phyloP scores from a whole-genome alignment of 2,329 filamentous ascomycete genomes.

The Rugonectria rugulosa region DNA sequence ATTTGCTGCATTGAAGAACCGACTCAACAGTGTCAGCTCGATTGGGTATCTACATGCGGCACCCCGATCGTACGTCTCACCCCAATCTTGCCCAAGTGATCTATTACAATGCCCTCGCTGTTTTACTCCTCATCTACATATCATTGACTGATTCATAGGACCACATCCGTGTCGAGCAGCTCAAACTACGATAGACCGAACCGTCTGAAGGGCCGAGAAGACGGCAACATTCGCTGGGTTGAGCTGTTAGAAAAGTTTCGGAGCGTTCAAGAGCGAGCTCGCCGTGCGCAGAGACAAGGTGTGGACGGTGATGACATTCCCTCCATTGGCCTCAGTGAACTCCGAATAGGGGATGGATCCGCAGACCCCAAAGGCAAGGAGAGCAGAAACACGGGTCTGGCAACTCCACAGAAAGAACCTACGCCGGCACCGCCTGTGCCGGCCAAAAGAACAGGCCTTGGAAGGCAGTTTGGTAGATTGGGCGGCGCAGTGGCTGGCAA shows the following conservation, averaged over 20 bases:
- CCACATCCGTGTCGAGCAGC: constrained; percentile 55
- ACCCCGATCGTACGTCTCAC: constrained; percentile 68
- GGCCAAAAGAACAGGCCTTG: constrained; percentile 69
- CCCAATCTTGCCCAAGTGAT: neutral
- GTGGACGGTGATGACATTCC: constrained; percentile 59
- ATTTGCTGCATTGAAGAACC: constrained; percentile 95
- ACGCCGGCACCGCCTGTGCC: constrained; percentile 50
- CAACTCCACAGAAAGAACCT: constrained; percentile 59
- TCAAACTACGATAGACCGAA: constrained; percentile 76
- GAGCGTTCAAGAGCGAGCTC: constrained; percentile 84
- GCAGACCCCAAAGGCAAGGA: constrained; percentile 53
- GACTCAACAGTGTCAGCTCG: constrained; percentile 94
- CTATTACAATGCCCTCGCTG: neutral
- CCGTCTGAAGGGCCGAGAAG: constrained; percentile 81
- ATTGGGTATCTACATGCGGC: constrained; percentile 93
- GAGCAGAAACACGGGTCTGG: constrained; percentile 41
- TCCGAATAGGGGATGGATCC: constrained; percentile 51
- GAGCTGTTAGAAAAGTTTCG: constrained; percentile 96
- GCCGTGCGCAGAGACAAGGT: constrained; percentile 70
- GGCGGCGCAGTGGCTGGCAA: constrained; percentile 75
- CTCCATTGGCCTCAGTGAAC: constrained; percentile 52
- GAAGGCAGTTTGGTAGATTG: constrained; percentile 73
- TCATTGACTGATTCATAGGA: constrained; percentile 40
- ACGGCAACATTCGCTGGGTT: constrained; percentile 86
- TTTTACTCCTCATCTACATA: neutral